Base-by-base conservation (phyloP, 2,329 filamentous ascomycete genomes). In the Knoxdaviesia proteae region DNA sequence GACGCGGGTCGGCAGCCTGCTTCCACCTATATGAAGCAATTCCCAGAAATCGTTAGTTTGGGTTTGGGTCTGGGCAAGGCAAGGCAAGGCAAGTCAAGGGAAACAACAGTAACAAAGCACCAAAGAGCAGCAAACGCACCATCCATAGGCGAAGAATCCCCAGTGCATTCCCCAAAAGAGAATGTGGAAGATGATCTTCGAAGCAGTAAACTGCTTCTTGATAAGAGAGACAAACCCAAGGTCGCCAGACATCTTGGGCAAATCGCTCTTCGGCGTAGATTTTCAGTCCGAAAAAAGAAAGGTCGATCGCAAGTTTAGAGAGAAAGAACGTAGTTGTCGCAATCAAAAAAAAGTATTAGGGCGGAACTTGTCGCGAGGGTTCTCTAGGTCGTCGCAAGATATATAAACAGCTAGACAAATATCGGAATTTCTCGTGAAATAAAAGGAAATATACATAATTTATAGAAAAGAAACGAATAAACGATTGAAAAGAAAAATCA, bases 151-250 rank as follows among this genome's bases (percentile, higher is more conserved):
- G 56, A 94, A 94, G n/a, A 92, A 58, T 30, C 67, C 77, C 58
- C 75, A 75, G 55, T 94, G 86, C 36, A 82, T 63, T 5, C 68
- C 69, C 77, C 84, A 88, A 57, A 92, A 94, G 42, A 90, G 57
- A 49, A 83, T 51, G 57, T 92, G 81, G 59, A 92, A 94, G 40
- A 80, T 46, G 44, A 93, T 56, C 59, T 92, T 93, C 45, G 68
- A 65, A 10, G 69, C 60, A 43, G 74, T 74, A 46, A 87, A 69
- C 61, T 84, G 76, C 59, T 75, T 74, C 58, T 64, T 68, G 49
- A 74, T 49, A 49, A 71, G 51, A 31, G 50, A 49, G 46, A 52
- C 40, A 46, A 61, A 45, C 49, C 50, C 48, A 29, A 50, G 38
- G 47, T 61, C 57, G 46, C 51, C 40, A 58, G 42, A 53, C 64